phyloP scores from a whole-genome alignment of 1,284 basidiomycete genomes.

The Irpex rosettiformis region DNA sequence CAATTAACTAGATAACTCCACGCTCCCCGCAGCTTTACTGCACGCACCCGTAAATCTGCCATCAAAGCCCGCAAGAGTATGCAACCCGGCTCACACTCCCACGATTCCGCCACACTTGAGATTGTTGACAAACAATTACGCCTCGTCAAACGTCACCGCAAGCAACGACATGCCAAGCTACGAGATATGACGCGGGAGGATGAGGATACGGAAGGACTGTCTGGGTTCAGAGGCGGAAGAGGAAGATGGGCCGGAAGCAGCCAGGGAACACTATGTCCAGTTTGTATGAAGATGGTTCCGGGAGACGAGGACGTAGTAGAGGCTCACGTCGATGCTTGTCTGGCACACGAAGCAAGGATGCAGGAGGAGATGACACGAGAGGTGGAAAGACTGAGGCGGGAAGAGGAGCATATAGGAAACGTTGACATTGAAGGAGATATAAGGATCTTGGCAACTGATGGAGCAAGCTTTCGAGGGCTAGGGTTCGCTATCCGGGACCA shows the following conservation, averaged over 20 bases:
- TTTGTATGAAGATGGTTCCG: constrained; percentile 52
- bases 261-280: constrained; percentile 55
- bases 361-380: constrained; percentile 40
- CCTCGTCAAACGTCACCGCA: constrained; percentile 58
- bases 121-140: constrained; percentile 52
- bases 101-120: constrained; percentile 32
- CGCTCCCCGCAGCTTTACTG: constrained; percentile 17
- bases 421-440: constrained; percentile 30
- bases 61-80: constrained; percentile 59
- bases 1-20: neutral
- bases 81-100: constrained; percentile 26
- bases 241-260: constrained; percentile 27
- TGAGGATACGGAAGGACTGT: constrained; percentile 37
- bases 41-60: constrained; percentile 52
- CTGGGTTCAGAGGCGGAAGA: constrained; percentile 21
- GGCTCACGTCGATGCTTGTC: constrained; percentile 74
- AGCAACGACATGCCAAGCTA: constrained; percentile 56
- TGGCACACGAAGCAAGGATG: constrained; percentile 44
- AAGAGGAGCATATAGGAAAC: constrained; percentile 26
- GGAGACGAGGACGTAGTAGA: constrained; percentile 71
- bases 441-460: constrained; percentile 30
- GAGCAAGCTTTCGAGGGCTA: constrained; percentile 40
- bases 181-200: constrained; percentile 63
- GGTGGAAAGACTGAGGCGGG: constrained; percentile 28
- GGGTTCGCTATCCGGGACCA: constrained; percentile 63